phyloP scores from a whole-genome alignment of 140 eudicot species.

The Anethum foeniculum region DNA sequence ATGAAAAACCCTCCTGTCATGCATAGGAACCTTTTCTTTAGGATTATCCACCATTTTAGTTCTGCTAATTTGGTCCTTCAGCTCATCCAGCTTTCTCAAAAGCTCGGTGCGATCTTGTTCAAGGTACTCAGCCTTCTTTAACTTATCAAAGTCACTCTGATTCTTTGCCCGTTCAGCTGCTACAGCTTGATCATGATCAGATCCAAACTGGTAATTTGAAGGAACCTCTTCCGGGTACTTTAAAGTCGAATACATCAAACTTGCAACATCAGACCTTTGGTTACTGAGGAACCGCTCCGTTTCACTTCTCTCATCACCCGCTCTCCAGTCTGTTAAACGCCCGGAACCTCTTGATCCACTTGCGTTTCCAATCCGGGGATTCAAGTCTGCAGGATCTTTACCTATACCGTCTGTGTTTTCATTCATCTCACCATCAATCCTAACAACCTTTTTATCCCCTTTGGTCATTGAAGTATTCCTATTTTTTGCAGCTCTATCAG shows the following conservation, averaged over 20 bases:
- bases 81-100: constrained; percentile 73
- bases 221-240: constrained; percentile 39
- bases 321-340: constrained; percentile 28
- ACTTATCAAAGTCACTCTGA: constrained; percentile 24
- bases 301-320: constrained; percentile 27
- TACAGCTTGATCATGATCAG: constrained; percentile 33
- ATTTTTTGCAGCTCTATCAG: constrained; percentile 16
- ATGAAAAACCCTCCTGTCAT: constrained; percentile 19
- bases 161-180: constrained; percentile 29
- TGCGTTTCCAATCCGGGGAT: constrained; percentile 19
- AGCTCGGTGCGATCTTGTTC: constrained; percentile 67
- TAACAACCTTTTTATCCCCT: constrained; percentile 21
- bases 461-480: constrained; percentile 9
- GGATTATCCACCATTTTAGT: constrained; percentile 40
- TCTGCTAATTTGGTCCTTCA: constrained; percentile 64
- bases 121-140: constrained; percentile 28
- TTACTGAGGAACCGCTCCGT: constrained; percentile 25
- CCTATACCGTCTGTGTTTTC: constrained; percentile 4
- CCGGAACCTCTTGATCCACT: constrained; percentile 36
- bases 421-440: constrained; percentile 13
- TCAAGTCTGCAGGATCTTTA: constrained; percentile 33
- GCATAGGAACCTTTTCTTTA: constrained; percentile 42
- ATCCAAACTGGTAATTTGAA: constrained; percentile 27
- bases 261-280: constrained; percentile 21
- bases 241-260: constrained; percentile 18